These are phyloP conservation scores for Lignosus rhinocerotis DNA, from an alignment of 1,284 basidiomycete species.

Conservation along the genomic window DNA sequence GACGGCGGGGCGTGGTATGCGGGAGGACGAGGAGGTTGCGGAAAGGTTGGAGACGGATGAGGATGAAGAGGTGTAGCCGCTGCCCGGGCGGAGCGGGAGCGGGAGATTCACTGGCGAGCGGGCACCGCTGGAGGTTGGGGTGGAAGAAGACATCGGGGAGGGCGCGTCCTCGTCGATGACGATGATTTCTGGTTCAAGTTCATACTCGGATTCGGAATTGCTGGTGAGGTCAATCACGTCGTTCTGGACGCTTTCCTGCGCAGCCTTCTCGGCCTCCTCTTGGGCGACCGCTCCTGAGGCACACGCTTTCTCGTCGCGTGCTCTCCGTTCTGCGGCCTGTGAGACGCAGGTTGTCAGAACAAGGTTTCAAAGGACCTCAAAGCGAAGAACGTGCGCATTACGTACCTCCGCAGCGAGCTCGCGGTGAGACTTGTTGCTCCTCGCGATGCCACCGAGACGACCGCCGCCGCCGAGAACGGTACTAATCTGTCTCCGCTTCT, in stretches of 20 bases:
- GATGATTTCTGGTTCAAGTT: constrained; percentile 34
- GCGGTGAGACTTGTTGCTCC: constrained; percentile 54
- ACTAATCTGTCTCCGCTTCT: constrained; percentile 58
- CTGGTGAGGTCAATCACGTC: constrained; percentile 62
- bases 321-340: constrained; percentile 81
- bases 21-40: constrained; percentile 3
- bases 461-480: constrained; percentile 56
- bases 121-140: background rate
- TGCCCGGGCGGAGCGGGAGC: constrained; percentile 6
- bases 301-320: constrained; percentile 71
- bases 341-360: background rate
- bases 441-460: constrained; percentile 48
- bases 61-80: constrained; percentile 6
- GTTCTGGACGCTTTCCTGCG: constrained; percentile 62
- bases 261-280: constrained; percentile 70
- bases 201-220: constrained; percentile 37
- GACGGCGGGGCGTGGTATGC: constrained; percentile 7
- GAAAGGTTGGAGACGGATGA: constrained; percentile 12
- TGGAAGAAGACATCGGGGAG: background rate
- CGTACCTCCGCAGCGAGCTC: constrained; percentile 78
- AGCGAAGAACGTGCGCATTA: constrained; percentile 9
- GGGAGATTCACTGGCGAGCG: background rate
- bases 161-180: constrained; percentile 15
- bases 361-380: background rate
- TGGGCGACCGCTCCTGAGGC: constrained; percentile 60